Conservation (phyloP, 2,329 filamentous ascomycete genomes). For the Alternaria sp. region DNA sequence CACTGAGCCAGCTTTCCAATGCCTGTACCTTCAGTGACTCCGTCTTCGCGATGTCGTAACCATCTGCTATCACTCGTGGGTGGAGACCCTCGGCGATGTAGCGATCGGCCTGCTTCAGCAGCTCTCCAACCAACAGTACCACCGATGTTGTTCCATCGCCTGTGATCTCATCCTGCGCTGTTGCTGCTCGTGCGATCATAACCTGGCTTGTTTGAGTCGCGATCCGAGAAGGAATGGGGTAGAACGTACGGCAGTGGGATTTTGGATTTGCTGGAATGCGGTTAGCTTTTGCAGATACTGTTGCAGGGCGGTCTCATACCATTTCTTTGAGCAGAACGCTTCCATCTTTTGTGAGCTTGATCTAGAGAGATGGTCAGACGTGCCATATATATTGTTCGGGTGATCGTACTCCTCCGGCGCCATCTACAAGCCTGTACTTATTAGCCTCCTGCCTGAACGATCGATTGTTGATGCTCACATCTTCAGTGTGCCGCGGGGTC, state of each 20-base stretch:
- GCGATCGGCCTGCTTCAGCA: slow-evolving; percentile 95
- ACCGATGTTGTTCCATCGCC: slow-evolving; percentile 98
- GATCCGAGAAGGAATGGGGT: neutral
- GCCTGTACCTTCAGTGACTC: slow-evolving; percentile 79
- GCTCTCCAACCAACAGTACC: slow-evolving; percentile 91
- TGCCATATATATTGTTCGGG: neutral
- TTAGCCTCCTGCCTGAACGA: slow-evolving; percentile 50
- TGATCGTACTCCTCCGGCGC: slow-evolving; percentile 61
- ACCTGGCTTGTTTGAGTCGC: slow-evolving; percentile 50
- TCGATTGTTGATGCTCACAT: slow-evolving; percentile 72
- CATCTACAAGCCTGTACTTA: slow-evolving; percentile 63
- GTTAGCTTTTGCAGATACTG: slow-evolving; percentile 16
- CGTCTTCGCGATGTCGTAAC: slow-evolving; percentile 94
- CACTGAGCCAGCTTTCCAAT: neutral
- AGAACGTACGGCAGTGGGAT: slow-evolving; percentile 81
- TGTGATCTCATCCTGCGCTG: slow-evolving; percentile 97
- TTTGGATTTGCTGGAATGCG: slow-evolving; percentile 79
- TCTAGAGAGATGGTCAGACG: slow-evolving; percentile 59
- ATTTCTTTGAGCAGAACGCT: slow-evolving; percentile 79
- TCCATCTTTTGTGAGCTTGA: slow-evolving; percentile 99
- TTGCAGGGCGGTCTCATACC: slow-evolving; percentile 49
- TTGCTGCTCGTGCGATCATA: slow-evolving; percentile 81
- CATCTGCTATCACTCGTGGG: slow-evolving; percentile 94
- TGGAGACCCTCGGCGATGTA: slow-evolving; percentile 97
- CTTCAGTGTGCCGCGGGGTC: slow-evolving; percentile 92